These are phyloP conservation scores for Yarrowia galli DNA, from an alignment of 1,139 yeast species.

Conservation along the genomic window DNA sequence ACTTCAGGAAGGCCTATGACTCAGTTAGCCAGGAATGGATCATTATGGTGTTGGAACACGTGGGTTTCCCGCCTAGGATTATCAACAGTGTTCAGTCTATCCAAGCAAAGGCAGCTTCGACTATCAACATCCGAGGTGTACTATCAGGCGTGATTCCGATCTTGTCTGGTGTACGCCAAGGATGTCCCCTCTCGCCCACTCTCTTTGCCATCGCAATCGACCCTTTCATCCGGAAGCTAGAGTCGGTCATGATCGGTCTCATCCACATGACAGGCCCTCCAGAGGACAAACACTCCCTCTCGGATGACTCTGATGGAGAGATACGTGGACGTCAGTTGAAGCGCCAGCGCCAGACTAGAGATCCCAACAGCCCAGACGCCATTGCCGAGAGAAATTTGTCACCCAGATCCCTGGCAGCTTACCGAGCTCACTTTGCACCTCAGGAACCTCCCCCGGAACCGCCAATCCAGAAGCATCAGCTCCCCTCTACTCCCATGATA, in stretches of 20 bases:
- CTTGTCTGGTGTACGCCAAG: slow-evolving; percentile 1
- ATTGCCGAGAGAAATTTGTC: no score
- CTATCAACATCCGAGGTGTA: background rate
- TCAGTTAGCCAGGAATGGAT: slow-evolving; percentile 1
- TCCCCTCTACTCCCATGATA: no score
- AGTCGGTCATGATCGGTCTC: background rate
- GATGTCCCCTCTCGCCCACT: background rate
- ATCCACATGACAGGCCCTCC: background rate
- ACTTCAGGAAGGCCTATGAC: background rate
- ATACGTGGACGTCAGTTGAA: no score
- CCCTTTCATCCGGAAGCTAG: background rate
- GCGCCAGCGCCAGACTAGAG: no score
- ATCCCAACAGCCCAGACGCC: no score
- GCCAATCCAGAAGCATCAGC: no score
- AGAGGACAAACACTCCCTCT: no score
- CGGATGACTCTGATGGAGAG: no score
- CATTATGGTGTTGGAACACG: background rate
- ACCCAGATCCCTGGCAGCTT: no score
- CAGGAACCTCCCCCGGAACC: no score
- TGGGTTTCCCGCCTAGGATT: background rate
- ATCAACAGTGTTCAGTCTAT: background rate
- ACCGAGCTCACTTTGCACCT: no score
- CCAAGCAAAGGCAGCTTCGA: background rate
- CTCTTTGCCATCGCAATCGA: background rate
- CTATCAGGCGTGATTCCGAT: background rate